Evolutionary conservation across 176 grass and related monocot species (phyloP).

Genomic region (Pontederia crassipes): DNA sequence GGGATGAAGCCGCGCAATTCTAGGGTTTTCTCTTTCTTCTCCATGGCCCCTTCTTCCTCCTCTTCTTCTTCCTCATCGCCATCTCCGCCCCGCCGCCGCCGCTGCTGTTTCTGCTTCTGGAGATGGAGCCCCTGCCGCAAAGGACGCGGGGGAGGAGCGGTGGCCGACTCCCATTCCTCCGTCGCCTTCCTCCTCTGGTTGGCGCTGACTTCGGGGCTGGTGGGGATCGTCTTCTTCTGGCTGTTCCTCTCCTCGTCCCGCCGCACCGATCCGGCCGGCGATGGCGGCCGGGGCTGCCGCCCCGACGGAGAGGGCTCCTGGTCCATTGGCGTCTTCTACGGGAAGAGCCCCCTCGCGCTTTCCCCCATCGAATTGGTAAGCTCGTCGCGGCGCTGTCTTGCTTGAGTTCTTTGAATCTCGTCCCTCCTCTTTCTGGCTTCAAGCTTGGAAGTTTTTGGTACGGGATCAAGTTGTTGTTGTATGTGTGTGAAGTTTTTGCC

Average conservation of each 20-base stretch:
- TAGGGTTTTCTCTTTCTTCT: not conserved
- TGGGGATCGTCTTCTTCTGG: constrained; percentile 70
- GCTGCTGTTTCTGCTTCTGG: no score
- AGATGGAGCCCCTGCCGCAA: no score
- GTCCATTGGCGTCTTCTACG: constrained; percentile 86
- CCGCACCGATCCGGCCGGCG: constrained; percentile 27
- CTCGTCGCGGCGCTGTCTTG: not conserved
- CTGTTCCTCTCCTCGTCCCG: constrained; percentile 65
- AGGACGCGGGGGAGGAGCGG: not conserved
- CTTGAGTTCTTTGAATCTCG: no score
- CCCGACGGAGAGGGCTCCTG: constrained; percentile 92
- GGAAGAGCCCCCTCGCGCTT: constrained; percentile 68
- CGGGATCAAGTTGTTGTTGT: not conserved
- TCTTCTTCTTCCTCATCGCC: no score
- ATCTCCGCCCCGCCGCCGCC: no score
- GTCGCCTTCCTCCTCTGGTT: constrained; percentile 40
- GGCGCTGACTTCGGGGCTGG: constrained; percentile 22
- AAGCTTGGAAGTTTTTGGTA: no score
- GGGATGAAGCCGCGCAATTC: not conserved
- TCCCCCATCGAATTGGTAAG: constrained; percentile 85
- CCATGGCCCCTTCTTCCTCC: not conserved
- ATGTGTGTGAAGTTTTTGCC: not conserved
- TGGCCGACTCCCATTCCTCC: constrained; percentile 25
- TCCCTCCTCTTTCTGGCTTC: no score
- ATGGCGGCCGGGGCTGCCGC: constrained; percentile 29